Evolutionary conservation across 163 green algal genomes (phyloP).

Genomic region (Scenedesmus sp.): DNA sequence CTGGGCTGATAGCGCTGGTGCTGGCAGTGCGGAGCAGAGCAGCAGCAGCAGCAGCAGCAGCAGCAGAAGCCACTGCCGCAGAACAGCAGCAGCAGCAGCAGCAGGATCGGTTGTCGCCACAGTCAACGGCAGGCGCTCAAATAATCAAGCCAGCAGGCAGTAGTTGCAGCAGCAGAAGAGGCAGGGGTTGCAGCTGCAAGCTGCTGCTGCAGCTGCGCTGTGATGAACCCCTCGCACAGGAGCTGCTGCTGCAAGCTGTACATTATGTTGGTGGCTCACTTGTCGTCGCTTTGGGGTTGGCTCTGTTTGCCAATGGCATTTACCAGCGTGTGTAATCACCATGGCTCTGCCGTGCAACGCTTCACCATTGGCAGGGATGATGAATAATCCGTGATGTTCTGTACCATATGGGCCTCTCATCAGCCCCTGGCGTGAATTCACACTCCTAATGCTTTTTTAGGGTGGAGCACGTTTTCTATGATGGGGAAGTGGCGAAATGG

Average conservation of each 20-base stretch:
- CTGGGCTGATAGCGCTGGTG: slow-evolving; percentile 35
- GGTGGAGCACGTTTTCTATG: too few relatives aligned
- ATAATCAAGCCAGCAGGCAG: neutral
- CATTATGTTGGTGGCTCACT: neutral
- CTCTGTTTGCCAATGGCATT: slow-evolving; percentile 42
- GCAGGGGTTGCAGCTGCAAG: neutral
- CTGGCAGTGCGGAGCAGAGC: neutral
- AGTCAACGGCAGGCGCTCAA: neutral
- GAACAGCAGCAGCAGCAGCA: neutral
- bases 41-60: neutral
- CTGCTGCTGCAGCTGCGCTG: neutral
- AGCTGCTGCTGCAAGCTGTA: neutral
- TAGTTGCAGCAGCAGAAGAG: slow-evolving; percentile 6
- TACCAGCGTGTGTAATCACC: neutral
- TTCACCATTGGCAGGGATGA: too few relatives aligned
- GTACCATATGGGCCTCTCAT: neutral
- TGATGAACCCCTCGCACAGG: neutral
- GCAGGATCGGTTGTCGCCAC: neutral
- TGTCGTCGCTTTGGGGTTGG: slow-evolving; percentile 11
- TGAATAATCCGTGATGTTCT: neutral
- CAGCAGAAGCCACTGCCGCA: neutral
- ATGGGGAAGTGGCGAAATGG: too few relatives aligned
- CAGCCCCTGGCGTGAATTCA: too few relatives aligned
- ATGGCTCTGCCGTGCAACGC: too few relatives aligned
- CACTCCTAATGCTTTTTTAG: too few relatives aligned